Evolutionary conservation across 164 flowering plant species (phyloP).

Genomic region (Vitis cinerea): DNA sequence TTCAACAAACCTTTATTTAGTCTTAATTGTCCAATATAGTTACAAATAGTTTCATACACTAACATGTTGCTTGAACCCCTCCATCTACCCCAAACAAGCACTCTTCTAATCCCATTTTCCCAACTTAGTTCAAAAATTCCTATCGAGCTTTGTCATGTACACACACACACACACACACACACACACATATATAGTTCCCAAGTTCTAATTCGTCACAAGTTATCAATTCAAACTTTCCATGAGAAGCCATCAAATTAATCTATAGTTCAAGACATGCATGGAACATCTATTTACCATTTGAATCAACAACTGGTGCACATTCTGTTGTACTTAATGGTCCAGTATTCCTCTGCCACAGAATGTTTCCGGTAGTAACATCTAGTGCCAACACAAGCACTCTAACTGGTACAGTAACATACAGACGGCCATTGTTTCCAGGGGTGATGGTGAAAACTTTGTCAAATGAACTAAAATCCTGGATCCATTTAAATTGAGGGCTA

Average conservation of each 20-base stretch:
- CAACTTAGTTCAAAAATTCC: not conserved
- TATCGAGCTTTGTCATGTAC: not conserved
- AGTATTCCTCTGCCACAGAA: conserved; percentile 63
- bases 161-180: too few species aligned
- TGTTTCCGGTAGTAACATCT: conserved; percentile 60
- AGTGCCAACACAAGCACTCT: conserved; percentile 60
- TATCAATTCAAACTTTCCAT: too few species aligned
- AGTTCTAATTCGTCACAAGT: too few species aligned
- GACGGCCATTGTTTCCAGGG: conserved; percentile 77
- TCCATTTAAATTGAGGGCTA: conserved; percentile 74
- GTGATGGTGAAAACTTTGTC: conserved; percentile 50
- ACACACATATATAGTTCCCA: too few species aligned
- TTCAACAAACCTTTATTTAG: too few species aligned
- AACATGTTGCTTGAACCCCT: not conserved
- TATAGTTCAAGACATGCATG: not conserved
- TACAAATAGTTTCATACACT: too few species aligned
- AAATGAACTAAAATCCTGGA: conserved; percentile 69
- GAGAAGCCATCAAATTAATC: not conserved
- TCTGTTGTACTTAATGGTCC: conserved; percentile 68
- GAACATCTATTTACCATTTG: conserved; percentile 52
- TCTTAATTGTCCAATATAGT: too few species aligned
- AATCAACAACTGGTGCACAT: conserved; percentile 65
- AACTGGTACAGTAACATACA: conserved; percentile 62
- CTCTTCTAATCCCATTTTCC: not conserved
- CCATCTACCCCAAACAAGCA: not conserved